A percentile compares a stretch with the other conserved stretches of the same genome.
phyloP scores from a whole-genome alignment of 306 rosid genomes.

The Medicago arabica region DNA sequence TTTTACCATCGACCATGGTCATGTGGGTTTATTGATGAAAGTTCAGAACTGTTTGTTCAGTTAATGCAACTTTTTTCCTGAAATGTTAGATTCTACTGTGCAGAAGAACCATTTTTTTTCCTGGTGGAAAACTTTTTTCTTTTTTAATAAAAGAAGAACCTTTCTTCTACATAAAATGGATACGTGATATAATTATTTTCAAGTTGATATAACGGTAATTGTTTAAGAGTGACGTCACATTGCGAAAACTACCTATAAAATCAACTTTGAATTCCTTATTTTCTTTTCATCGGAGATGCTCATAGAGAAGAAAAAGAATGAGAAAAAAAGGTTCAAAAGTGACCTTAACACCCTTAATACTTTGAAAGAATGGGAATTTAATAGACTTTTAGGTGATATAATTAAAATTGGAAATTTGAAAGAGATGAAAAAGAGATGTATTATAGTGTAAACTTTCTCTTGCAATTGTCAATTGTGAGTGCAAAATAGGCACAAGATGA shows the following conservation, averaged over 20 bases:
- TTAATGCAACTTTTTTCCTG: constrained; percentile 33
- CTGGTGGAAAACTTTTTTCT: too few relatives aligned
- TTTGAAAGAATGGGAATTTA: not conserved
- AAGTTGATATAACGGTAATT: too few relatives aligned
- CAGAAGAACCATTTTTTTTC: not conserved
- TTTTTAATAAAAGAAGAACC: not conserved
- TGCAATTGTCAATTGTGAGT: constrained; percentile 25
- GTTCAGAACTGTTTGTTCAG: constrained; percentile 34
- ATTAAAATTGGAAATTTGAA: constrained; percentile 32
- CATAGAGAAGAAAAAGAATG: too few relatives aligned
- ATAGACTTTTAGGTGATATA: not conserved
- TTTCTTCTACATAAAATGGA: too few relatives aligned
- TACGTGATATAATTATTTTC: too few relatives aligned
- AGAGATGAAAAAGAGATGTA: constrained; percentile 15
- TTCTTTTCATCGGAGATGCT: too few relatives aligned
- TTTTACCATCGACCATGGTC: constrained; percentile 23
- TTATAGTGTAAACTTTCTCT: constrained; percentile 15
- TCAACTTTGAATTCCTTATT: too few relatives aligned
- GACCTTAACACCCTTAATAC: not conserved
- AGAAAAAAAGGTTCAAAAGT: too few relatives aligned
- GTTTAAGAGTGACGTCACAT: too few relatives aligned
- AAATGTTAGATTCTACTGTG: constrained; percentile 12
- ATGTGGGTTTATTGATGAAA: constrained; percentile 46
- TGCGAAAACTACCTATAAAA: too few relatives aligned
- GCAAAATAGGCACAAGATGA: constrained; percentile 23